Base-by-base conservation (phyloP, 2,329 filamentous ascomycete genomes). In the Rutstroemia sp. region DNA sequence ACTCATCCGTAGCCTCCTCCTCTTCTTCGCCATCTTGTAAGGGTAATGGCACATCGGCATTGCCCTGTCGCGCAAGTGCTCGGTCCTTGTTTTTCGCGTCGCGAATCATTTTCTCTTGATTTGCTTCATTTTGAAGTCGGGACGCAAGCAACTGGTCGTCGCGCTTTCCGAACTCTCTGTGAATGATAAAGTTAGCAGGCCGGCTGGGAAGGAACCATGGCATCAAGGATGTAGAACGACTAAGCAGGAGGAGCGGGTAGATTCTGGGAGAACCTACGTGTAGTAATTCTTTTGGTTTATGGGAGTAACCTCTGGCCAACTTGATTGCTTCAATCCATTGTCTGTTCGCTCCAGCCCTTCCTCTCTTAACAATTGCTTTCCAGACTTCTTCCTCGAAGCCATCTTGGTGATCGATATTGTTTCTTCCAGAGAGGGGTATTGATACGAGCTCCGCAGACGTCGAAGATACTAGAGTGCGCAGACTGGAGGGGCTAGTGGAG, bases 281-380 rank as follows among this genome's bases (percentile, higher is more conserved):
- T 96, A 96, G 73, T 99, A 99, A 73, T 99, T 99, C 77, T 99
- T 99, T 73, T 99, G 94, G 71, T 99, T 99, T 73, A 99, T 99
- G 67, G 94, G 89, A 45, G 83, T 80, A 57, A 96, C 85, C 68
- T 94, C 87, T 9, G 94, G 92, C 92, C 94, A 99, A 71, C 81
- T 95, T 48, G 91, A 89, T 69, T 94, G 83, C 69, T 92, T 94
- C 87, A 99, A 92, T 74, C 92, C 92, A 82, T 99, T 99, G 77
- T 99, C 94, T 59, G 94, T 97, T 70, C 92, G 83, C 75, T 95
- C 90, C 62, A 99, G 84, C 63, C 94, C 92, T 60, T 70, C 68
- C 59, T 70, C 69, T 57, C 65, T 66, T 66, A 69, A 48, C 30
- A 70, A 67, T 60, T 66, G 65, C 62, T 69, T 69, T 14, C 65